A percentile compares a stretch with the other conserved stretches of the same genome.
These are phyloP conservation scores for Colletotrichum gigasporum DNA, from an alignment of 2,329 filamentous ascomycete species.

Conservation along the genomic window DNA sequence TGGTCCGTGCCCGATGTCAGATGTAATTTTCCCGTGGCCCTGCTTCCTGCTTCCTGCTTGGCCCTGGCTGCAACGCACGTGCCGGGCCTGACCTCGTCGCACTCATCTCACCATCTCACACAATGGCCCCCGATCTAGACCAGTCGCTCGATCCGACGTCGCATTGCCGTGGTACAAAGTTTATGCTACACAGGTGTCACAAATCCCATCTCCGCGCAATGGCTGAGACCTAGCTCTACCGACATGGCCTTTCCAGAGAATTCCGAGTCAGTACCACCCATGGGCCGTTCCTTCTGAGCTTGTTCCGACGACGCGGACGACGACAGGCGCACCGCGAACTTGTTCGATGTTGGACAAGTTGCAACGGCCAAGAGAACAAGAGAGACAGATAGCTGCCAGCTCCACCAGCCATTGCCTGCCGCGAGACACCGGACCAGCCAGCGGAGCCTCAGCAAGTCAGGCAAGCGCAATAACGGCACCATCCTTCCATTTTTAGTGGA, in stretches of 20 bases:
- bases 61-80: too few relatives aligned
- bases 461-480: not conserved
- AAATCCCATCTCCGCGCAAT: not conserved
- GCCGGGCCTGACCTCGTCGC: not conserved
- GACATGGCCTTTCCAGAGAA: not conserved
- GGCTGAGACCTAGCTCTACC: constrained; percentile 2
- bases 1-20: not conserved
- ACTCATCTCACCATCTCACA: not conserved
- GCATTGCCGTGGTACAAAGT: constrained; percentile 14
- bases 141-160: constrained; percentile 13
- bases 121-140: constrained; percentile 10
- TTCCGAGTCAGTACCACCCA: not conserved
- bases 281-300: not conserved
- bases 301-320: not conserved
- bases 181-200: constrained; percentile 10
- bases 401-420: constrained; percentile 13
- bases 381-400: not conserved
- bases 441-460: not conserved
- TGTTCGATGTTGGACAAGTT: too few relatives aligned
- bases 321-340: not conserved
- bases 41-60: too few relatives aligned
- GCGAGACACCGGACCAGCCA: not conserved
- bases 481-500: not conserved
- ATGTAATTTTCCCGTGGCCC: not conserved
- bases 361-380: not conserved